phyloP scores from a whole-genome alignment of 2,329 filamentous ascomycete species.

The Sporothrix phasma region DNA sequence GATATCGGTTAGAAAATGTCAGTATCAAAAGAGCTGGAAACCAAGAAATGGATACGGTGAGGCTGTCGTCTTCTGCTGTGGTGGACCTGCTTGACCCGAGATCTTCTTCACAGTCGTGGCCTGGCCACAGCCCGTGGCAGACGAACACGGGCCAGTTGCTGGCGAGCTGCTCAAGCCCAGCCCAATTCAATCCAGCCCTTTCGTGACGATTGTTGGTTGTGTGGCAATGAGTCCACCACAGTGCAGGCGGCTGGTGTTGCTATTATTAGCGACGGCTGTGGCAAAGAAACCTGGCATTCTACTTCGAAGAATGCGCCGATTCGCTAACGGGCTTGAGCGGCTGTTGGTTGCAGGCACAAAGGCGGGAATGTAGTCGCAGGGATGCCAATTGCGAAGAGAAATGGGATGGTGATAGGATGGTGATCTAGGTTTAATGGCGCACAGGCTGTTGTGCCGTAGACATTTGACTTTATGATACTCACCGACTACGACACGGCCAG shows the following conservation, averaged over 20 bases:
- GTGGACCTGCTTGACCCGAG: background rate
- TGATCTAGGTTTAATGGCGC: background rate
- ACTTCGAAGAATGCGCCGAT: background rate
- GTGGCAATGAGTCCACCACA: background rate
- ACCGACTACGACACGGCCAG: too few relatives aligned
- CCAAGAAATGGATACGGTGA: background rate
- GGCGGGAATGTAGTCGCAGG: too few relatives aligned
- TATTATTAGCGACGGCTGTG: slow-evolving; percentile 10
- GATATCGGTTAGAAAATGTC: background rate
- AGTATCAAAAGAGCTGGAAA: too few relatives aligned
- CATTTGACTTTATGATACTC: too few relatives aligned
- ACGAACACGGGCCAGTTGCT: too few relatives aligned
- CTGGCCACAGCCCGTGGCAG: background rate
- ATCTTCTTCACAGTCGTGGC: background rate
- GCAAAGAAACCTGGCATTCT: slow-evolving; percentile 1
- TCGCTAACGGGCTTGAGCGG: background rate
- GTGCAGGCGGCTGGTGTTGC: slow-evolving; percentile 3
- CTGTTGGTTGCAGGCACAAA: background rate
- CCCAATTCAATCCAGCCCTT: background rate
- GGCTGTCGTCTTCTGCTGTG: background rate
- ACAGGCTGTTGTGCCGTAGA: too few relatives aligned
- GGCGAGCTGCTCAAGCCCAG: too few relatives aligned
- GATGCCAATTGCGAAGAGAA: too few relatives aligned
- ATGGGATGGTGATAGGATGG: background rate
- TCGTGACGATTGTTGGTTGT: background rate